Evolutionary conservation across 2,329 filamentous ascomycete genomes (phyloP), one percentile per base, ranked within the genome.

Genomic region (Colletotrichum limetticola): DNA sequence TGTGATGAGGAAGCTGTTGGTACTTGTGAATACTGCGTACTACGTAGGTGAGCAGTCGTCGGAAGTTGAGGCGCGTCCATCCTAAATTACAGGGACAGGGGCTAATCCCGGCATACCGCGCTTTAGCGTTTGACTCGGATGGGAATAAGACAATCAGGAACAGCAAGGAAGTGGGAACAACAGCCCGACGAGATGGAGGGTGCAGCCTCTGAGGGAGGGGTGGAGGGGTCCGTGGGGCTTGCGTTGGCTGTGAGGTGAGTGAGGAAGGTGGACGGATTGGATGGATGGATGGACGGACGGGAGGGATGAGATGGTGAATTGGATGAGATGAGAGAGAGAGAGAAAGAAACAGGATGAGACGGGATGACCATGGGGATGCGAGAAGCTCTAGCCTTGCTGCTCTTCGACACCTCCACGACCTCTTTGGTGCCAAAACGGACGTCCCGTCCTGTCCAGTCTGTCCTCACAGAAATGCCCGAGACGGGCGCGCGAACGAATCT

Each of bases 21-120:
- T 11, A n/a, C 19, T 32, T 24, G 26, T 53, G 7, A 42, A 19
- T 42, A 7, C 2, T 16, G 5, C 4, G 37, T 42, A 7, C 2
- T 16, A 2, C 1, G 37, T 42, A 42, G 37, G 37, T 42, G 14
- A 63, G 49, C 60, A 68, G 68, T 62, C 69, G 65, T 72, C 72
- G 62, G 69, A 74, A 69, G 72, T 74, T 72, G 74, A 73, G 73
- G 74, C 72, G 70, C 67, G 26, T 75, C 64, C 74, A 75, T 74
- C 62, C 70, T 64, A 76, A 67, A 75, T 74, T 76, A 68, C 68
- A 72, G 59, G 61, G 55, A 66, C 65, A 71, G 56, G 70, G 70
- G 61, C 42, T 8, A 19, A 46, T 37, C 68, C 71, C 68, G 61
- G 68, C 68, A 71, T 58, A 65, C 61, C 61, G 42, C 68, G 49